phyloP scores from a whole-genome alignment of 208 protist species.

The Porcisia hertigi region DNA sequence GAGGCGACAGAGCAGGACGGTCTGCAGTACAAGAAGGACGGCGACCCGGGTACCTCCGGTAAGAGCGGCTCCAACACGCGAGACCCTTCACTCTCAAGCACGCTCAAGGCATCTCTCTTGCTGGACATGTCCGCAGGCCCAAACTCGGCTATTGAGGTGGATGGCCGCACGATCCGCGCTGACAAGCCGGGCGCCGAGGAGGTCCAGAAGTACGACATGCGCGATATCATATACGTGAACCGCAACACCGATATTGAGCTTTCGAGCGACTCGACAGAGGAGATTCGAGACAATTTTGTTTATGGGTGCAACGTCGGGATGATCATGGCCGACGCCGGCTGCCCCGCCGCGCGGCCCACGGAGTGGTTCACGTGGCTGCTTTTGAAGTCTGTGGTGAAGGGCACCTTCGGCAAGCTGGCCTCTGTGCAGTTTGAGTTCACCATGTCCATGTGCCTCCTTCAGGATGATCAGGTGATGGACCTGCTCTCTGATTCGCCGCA shows the following conservation, averaged over 20 bases:
- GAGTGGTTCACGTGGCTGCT: conserved; percentile 71
- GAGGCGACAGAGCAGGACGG: conserved; percentile 40
- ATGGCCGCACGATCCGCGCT: conserved; percentile 55
- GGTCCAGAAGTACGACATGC: conserved; percentile 73
- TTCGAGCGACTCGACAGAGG: conserved; percentile 50
- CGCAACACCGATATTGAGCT: conserved; percentile 40
- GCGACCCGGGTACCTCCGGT: conserved; percentile 44
- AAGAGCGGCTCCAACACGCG: conserved; percentile 29
- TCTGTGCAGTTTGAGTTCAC: conserved; percentile 39
- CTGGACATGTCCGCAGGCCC: conserved; percentile 31
- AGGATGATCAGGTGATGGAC: conserved; percentile 77
- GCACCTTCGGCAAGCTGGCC: conserved; percentile 47
- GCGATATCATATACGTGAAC: conserved; percentile 48
- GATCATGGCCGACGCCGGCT: conserved; percentile 66
- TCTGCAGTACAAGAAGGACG: conserved; percentile 72
- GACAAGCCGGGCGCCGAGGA: conserved; percentile 56
- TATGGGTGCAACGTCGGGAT: conserved; percentile 65
- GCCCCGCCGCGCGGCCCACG: conserved; percentile 40
- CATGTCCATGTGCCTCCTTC: conserved; percentile 61
- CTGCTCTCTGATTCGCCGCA: conserved; percentile 40
- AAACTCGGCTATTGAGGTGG: conserved; percentile 37
- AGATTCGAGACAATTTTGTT: conserved; percentile 62
- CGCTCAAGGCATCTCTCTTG: conserved; percentile 57
- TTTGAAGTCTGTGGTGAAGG: conserved; percentile 56
- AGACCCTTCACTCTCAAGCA: conserved; percentile 52